A percentile compares a stretch with the other conserved stretches of the same genome.
These are phyloP conservation scores for Colletotrichum tofieldiae DNA, from an alignment of 2,329 filamentous ascomycete genomes.

Conservation along the genomic window DNA sequence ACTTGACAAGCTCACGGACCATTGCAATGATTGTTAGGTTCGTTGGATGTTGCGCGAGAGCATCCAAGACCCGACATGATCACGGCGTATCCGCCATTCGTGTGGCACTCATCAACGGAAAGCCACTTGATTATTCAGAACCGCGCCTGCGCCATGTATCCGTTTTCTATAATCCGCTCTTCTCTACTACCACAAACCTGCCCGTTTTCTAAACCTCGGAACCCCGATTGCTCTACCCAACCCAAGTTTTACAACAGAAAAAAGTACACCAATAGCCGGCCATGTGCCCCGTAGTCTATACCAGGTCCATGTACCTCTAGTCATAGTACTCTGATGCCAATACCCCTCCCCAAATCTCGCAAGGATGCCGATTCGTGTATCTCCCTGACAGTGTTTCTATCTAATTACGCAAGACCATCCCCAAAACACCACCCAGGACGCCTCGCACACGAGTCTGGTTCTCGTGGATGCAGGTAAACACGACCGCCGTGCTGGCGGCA, in stretches of 20 bases:
- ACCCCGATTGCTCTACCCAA: slow-evolving; percentile 2
- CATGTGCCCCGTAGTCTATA: slow-evolving; percentile 14
- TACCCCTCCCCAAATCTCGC: background rate
- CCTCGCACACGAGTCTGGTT: slow-evolving; percentile 76
- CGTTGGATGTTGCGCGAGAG: too few species aligned
- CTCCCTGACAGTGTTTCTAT: background rate
- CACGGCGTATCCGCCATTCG: background rate
- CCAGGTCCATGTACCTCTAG: slow-evolving; percentile 13
- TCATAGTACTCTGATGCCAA: background rate
- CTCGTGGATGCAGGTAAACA: slow-evolving; percentile 78
- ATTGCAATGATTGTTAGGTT: background rate
- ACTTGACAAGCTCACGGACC: background rate
- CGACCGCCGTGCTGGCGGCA: slow-evolving; percentile 76
- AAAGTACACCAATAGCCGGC: background rate
- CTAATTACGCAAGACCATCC: slow-evolving; percentile 62
- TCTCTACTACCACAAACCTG: background rate
- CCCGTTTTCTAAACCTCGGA: background rate
- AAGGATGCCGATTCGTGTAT: background rate
- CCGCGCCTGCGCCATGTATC: background rate
- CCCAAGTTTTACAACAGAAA: slow-evolving; percentile 1
- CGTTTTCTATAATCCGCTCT: background rate
- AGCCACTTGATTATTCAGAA: background rate
- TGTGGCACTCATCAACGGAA: too few species aligned
- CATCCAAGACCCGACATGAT: background rate
- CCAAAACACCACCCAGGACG: slow-evolving; percentile 75